Conservation (phyloP, 1,284 basidiomycete genomes). For the Schizophyllum commune region DNA sequence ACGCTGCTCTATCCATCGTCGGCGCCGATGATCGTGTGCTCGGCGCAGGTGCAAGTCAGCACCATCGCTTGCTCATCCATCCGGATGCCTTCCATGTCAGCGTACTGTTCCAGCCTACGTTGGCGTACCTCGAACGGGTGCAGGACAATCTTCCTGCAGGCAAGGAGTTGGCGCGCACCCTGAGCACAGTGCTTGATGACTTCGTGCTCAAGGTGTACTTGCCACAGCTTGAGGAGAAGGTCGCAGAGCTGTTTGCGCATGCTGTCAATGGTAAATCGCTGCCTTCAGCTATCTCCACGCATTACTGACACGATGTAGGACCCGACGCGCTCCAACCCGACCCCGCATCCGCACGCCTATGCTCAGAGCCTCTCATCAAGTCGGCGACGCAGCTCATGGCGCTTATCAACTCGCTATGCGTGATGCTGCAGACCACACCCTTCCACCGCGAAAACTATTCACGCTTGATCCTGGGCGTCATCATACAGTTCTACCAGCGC, state of each 20-base stretch:
- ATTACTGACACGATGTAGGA: too few relatives aligned
- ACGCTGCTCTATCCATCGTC: slow-evolving; percentile 51
- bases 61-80: slow-evolving; percentile 81
- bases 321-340: slow-evolving; percentile 83
- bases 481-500: slow-evolving; percentile 94
- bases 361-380: slow-evolving; percentile 71
- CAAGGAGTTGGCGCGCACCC: slow-evolving; percentile 60
- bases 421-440: slow-evolving; percentile 89
- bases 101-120: slow-evolving; percentile 88
- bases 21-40: slow-evolving; percentile 67
- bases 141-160: slow-evolving; percentile 70
- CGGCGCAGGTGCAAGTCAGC: slow-evolving; percentile 60
- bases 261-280: slow-evolving; percentile 55
- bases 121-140: slow-evolving; percentile 77
- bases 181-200: slow-evolving; percentile 80
- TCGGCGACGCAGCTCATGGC: slow-evolving; percentile 82
- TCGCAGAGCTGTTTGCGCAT: slow-evolving; percentile 81
- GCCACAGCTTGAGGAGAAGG: slow-evolving; percentile 93
- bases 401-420: slow-evolving; percentile 87
- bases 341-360: slow-evolving; percentile 52
- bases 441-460: slow-evolving; percentile 95
- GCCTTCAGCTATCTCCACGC: too few relatives aligned
- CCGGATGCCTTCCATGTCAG: slow-evolving; percentile 95
- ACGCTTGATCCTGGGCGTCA: slow-evolving; percentile 89
- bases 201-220: slow-evolving; percentile 93